These are phyloP conservation scores for Macrophomina tecta DNA, from an alignment of 2,329 filamentous ascomycete genomes.

Conservation along the genomic window DNA sequence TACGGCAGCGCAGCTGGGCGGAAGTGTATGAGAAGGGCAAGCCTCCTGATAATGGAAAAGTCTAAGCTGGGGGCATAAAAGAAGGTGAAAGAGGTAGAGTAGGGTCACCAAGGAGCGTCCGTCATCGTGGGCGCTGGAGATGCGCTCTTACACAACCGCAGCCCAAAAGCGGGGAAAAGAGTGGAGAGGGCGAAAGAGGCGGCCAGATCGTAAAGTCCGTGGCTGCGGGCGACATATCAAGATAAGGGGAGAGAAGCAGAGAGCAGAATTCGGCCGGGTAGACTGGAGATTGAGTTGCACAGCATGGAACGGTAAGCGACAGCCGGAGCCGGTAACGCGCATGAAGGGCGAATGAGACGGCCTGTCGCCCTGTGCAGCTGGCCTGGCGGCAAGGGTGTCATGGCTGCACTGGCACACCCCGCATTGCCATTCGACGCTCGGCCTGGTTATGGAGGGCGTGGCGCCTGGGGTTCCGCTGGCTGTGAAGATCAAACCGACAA, in stretches of 20 bases:
- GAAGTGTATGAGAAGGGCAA: not conserved
- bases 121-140: not conserved
- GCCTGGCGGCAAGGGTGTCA: constrained; percentile 1
- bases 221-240: not conserved
- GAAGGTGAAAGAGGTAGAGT: not conserved
- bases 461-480: constrained; percentile 3
- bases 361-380: not conserved
- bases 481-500: not conserved
- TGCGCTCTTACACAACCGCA: constrained; percentile 1
- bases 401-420: not conserved
- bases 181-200: not conserved
- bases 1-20: not conserved
- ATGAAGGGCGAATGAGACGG: constrained; percentile 17
- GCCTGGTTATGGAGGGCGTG: not conserved
- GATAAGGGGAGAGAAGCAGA: constrained; percentile 16
- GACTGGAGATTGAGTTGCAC: constrained; percentile 20
- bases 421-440: not conserved
- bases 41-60: not conserved
- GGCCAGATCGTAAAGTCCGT: not conserved
- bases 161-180: constrained; percentile 8
- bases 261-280: not conserved
- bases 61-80: not conserved
- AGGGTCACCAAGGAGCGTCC: not conserved
- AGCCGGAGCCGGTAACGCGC: constrained; percentile 2
- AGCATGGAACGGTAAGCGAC: not conserved